Evolutionary conservation across 1,284 basidiomycete genomes (phyloP).

Genomic region (Pseudozyma pruni): DNA sequence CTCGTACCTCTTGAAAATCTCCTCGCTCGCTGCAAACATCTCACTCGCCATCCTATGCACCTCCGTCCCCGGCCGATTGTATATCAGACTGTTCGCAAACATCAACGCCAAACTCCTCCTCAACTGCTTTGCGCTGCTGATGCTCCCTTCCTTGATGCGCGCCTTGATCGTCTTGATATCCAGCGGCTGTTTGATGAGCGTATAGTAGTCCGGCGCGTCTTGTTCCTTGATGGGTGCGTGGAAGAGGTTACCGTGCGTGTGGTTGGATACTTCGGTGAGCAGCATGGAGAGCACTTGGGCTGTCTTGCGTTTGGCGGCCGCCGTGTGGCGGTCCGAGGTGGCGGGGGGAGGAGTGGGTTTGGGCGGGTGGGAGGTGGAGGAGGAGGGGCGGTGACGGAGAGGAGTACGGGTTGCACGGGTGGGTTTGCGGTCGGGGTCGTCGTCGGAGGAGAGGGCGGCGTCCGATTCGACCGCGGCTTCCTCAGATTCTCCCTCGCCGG

Average conservation of each 20-base stretch:
- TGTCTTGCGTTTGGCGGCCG: conserved; percentile 49
- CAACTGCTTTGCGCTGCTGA: conserved; percentile 47
- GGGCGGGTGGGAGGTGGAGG: neutral
- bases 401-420: no score
- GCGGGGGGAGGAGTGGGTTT: conserved; percentile 8
- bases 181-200: conserved; percentile 57
- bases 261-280: conserved; percentile 61
- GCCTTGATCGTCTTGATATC: conserved; percentile 64
- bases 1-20: conserved; percentile 50
- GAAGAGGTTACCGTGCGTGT: conserved; percentile 65
- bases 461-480: conserved; percentile 4
- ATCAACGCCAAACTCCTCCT: conserved; percentile 53
- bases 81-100: conserved; percentile 65
- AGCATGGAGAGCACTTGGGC: conserved; percentile 61
- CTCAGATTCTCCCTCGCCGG: no score
- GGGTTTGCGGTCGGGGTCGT: conserved; percentile 1
- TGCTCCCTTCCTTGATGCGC: conserved; percentile 60
- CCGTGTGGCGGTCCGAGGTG: conserved; percentile 37
- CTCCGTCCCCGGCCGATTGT: conserved; percentile 63
- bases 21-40: conserved; percentile 60
- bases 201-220: conserved; percentile 65
- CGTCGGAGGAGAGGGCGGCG: neutral
- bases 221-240: conserved; percentile 64
- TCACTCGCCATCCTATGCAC: conserved; percentile 64
- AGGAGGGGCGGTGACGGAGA: neutral